These are phyloP conservation scores for Westerdykella aurantiaca DNA, from an alignment of 2,329 filamentous ascomycete genomes.

Conservation along the genomic window DNA sequence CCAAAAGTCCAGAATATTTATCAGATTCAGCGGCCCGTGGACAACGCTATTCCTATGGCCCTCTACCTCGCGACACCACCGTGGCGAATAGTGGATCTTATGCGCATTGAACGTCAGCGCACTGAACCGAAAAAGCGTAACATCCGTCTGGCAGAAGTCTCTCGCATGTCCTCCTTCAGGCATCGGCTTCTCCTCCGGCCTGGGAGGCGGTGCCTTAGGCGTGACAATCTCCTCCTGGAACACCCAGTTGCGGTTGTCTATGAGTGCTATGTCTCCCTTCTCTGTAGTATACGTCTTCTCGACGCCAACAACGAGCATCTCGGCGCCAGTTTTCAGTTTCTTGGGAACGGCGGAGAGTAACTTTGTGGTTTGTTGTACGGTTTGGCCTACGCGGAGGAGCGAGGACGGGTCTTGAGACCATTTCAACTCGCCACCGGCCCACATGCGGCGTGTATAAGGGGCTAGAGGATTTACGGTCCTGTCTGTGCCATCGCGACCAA, in stretches of 20 bases:
- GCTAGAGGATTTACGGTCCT: conserved; percentile 66
- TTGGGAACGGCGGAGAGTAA: conserved; percentile 44
- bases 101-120: conserved; percentile 92
- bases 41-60: conserved; percentile 71
- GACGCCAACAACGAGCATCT: conserved; percentile 56
- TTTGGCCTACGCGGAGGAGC: conserved; percentile 25
- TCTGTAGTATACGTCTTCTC: conserved; percentile 47
- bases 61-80: conserved; percentile 66
- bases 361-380: conserved; percentile 41
- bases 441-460: conserved; percentile 72
- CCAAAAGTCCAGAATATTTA: conserved; percentile 34
- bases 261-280: conserved; percentile 26
- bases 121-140: conserved; percentile 82
- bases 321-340: conserved; percentile 46
- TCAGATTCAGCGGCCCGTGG: conserved; percentile 78
- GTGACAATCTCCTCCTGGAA: conserved; percentile 40
- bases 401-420: conserved; percentile 42
- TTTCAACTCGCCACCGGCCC: conserved; percentile 75
- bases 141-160: conserved; percentile 59
- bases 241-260: conserved; percentile 36
- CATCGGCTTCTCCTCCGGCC: conserved; percentile 14
- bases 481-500: conserved; percentile 82
- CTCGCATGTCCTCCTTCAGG: conserved; percentile 10
- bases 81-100: conserved; percentile 74
- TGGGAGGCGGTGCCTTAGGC: conserved; percentile 31